A percentile compares a stretch with the other conserved stretches of the same genome.
Evolutionary conservation across 179 eudicot species (phyloP).

Genomic region (Heliamphora pulchella): DNA sequence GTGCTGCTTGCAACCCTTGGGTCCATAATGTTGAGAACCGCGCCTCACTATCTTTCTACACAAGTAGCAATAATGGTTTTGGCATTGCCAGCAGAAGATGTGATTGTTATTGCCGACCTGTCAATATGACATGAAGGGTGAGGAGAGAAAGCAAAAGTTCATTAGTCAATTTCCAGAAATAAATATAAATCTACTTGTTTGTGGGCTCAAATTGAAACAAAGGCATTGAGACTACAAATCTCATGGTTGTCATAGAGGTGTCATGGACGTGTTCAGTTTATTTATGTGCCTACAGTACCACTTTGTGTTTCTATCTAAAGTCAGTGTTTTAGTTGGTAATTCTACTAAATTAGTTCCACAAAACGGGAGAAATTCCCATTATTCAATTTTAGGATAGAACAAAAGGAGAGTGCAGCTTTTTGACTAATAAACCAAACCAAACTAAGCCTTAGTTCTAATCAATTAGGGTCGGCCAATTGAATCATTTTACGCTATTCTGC

Average conservation of each 20-base stretch:
- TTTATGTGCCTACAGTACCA: neutral
- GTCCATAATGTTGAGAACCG: conserved; percentile 65
- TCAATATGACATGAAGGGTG: conserved; percentile 1
- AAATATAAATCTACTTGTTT: neutral
- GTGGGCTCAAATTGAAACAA: neutral
- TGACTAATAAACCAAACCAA: neutral
- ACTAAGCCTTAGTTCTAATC: neutral
- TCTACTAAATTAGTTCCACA: neutral
- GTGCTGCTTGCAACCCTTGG: conserved; percentile 89
- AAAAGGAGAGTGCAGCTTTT: too few species aligned
- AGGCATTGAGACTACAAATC: neutral
- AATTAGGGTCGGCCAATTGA: too few species aligned
- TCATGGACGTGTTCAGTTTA: neutral
- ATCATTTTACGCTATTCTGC: too few species aligned
- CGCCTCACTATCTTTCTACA: conserved; percentile 62
- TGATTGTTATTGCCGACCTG: conserved; percentile 91
- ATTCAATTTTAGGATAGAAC: neutral
- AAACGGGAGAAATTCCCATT: neutral
- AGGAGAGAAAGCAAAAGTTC: conserved; percentile 5
- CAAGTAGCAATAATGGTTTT: conserved; percentile 70
- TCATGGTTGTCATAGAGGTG: neutral
- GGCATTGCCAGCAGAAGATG: conserved; percentile 93
- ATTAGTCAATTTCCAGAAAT: neutral
- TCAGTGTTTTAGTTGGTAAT: neutral
- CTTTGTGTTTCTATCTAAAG: neutral